These are phyloP conservation scores for Hymenoscyphus linearis DNA, from an alignment of 2,329 filamentous ascomycete genomes.

Conservation along the genomic window DNA sequence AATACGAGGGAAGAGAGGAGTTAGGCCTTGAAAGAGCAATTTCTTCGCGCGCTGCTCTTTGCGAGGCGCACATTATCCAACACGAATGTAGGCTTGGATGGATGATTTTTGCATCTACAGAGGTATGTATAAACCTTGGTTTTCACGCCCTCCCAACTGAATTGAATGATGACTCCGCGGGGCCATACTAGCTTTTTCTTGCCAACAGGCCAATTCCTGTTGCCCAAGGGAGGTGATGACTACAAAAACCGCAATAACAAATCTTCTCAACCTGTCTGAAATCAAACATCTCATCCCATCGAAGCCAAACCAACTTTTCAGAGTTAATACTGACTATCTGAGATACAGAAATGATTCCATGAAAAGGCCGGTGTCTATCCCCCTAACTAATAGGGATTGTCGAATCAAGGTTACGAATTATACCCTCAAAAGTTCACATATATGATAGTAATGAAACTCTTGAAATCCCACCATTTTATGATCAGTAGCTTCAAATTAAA, in stretches of 20 bases:
- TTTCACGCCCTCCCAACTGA: neutral
- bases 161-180: conserved; percentile 44
- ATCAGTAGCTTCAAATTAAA: neutral
- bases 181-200: conserved; percentile 45
- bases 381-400: neutral
- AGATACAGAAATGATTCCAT: neutral
- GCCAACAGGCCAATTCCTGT: conserved; percentile 28
- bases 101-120: neutral
- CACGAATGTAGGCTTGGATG: neutral
- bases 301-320: neutral
- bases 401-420: neutral
- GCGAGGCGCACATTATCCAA: neutral
- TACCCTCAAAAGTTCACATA: neutral
- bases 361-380: neutral
- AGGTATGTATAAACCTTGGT: neutral
- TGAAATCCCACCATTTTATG: too few relatives aligned
- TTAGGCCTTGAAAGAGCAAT: conserved; percentile 43
- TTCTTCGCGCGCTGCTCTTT: neutral
- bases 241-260: conserved; percentile 57
- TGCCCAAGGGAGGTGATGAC: conserved; percentile 39
- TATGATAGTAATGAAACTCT: neutral
- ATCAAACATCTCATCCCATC: conserved; percentile 1
- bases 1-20: conserved; percentile 50
- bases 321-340: neutral
- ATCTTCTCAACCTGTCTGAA: conserved; percentile 66